Evolutionary conservation across 2,329 filamentous ascomycete species (phyloP), one percentile per base, ranked within the genome.

Genomic region (Colletotrichum siamense): DNA sequence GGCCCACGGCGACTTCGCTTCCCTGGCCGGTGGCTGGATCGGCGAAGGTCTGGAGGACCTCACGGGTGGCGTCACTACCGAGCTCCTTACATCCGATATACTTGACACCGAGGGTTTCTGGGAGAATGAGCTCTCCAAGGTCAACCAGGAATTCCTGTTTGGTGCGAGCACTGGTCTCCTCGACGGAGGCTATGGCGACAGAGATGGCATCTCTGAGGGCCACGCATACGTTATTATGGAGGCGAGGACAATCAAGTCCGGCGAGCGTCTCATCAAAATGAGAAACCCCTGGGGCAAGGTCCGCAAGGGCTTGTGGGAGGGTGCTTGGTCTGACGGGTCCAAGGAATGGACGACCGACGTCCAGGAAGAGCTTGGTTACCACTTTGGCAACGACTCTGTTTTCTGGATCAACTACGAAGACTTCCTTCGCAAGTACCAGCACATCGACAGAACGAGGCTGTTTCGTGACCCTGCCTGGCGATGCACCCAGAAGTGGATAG

Each of bases 101-200:
- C 88, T 95, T 5, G 93, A 97, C 81, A 94, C 94, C 75, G 93
- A 98, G 67, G 90, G 92, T 26, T 98, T 98, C 82, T 98, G 95
- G 96, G 91, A 90, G 2, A 92, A 96, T 49, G 94, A 97, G 82
- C 89, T 98, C 28, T 91, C 93, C 84, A 92, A 94, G 77, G 95
- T 96, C 74, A 97, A 98, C 82, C 86, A 95, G 71, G 93, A 95
- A 67, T 98, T 97, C 80, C 85, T 95, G 9, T 95, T 95, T 79
- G 93, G 93, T n/a, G 94, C 93, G 80, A 91, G 89, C 0, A 92
- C 91, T 0, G 93, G 93, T 12, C 86, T 93, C 30, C 88, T 94
- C 71, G 92, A 92, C 59, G 88, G 89, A 36, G 92, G 92, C 3
- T 93, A 92, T 72, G 92, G 92, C 5, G 85, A 90, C 67, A 87